These are phyloP conservation scores for Ganoderma lingzhi DNA, from an alignment of 1,284 basidiomycete genomes.

Conservation along the genomic window DNA sequence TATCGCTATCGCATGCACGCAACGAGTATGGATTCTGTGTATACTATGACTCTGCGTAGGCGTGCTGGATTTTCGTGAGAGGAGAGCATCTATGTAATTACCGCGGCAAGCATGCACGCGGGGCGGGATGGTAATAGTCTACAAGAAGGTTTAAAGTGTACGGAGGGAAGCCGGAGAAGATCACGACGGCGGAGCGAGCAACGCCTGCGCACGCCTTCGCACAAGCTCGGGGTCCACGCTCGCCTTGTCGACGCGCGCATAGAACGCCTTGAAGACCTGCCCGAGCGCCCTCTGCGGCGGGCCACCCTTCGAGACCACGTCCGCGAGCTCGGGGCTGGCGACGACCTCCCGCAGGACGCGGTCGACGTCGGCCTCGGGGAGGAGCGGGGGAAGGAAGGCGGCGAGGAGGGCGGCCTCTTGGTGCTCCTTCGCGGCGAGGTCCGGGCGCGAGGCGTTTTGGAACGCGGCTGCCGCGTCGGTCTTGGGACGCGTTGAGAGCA, in stretches of 20 bases:
- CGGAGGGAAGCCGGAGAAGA: too few species aligned
- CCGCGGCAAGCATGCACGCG: too few species aligned
- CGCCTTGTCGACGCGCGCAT: constrained; percentile 64
- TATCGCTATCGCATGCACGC: constrained; percentile 1
- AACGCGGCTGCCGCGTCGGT: constrained; percentile 67
- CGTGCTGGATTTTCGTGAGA: too few species aligned
- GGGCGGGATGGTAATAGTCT: too few species aligned
- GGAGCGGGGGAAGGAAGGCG: constrained; percentile 64
- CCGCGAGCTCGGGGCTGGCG: constrained; percentile 37
- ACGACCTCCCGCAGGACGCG: constrained; percentile 53
- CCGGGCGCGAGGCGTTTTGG: constrained; percentile 60
- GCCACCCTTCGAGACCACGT: constrained; percentile 21
- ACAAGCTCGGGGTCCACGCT: constrained; percentile 65
- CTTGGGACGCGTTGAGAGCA: constrained; percentile 43
- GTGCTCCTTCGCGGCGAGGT: constrained; percentile 71
- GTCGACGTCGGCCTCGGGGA: constrained; percentile 65
- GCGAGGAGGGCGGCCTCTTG: constrained; percentile 63
- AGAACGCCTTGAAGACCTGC: constrained; percentile 68
- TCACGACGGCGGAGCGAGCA: constrained; percentile 42
- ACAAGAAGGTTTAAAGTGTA: too few species aligned
- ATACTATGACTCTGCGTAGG: not conserved
- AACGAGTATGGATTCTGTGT: not conserved
- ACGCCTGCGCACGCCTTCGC: constrained; percentile 54
- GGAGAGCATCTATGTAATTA: too few species aligned
- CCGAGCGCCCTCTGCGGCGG: constrained; percentile 51